These are phyloP conservation scores for Kazachstania africana DNA, from an alignment of 805 yeast species.

Conservation along the genomic window DNA sequence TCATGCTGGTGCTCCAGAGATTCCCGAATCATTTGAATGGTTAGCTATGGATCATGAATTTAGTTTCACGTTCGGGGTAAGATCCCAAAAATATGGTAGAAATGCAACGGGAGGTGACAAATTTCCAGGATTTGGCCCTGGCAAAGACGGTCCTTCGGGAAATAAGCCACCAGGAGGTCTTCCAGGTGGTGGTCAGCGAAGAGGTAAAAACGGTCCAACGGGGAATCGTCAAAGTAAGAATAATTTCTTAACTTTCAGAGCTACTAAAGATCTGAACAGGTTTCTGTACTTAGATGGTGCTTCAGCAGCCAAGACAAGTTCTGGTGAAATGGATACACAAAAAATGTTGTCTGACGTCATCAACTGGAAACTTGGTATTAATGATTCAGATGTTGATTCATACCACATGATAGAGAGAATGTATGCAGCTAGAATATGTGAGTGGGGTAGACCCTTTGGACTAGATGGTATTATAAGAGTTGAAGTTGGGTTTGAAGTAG, in stretches of 20 bases:
- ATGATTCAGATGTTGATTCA: constrained; percentile 7
- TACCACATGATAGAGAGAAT: constrained; percentile 29
- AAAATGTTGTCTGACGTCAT: constrained; percentile 28
- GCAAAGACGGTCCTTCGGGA: neutral
- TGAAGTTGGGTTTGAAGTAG: constrained; percentile 52
- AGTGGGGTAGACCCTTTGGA: constrained; percentile 42
- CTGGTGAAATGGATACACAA: constrained; percentile 57
- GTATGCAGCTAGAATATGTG: constrained; percentile 41
- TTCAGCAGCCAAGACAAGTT: constrained; percentile 45
- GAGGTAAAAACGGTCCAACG: neutral
- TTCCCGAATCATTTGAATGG: constrained; percentile 47
- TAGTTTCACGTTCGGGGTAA: constrained; percentile 37
- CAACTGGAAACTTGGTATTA: constrained; percentile 6
- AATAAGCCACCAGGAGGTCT: constrained; percentile 2
- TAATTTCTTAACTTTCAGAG: constrained; percentile 32
- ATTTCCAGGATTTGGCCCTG: constrained; percentile 4
- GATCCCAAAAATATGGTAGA: constrained; percentile 14
- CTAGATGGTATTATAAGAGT: constrained; percentile 48
- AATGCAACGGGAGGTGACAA: constrained; percentile 3
- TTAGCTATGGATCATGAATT: constrained; percentile 54
- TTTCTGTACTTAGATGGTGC: constrained; percentile 53
- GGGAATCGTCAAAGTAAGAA: neutral
- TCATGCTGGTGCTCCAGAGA: constrained; percentile 36
- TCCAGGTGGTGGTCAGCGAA: constrained; percentile 1
- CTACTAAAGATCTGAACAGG: constrained; percentile 35